phyloP scores from a whole-genome alignment of 768 basidiomycete species.

The Naganishia vaughanmartiniae region DNA sequence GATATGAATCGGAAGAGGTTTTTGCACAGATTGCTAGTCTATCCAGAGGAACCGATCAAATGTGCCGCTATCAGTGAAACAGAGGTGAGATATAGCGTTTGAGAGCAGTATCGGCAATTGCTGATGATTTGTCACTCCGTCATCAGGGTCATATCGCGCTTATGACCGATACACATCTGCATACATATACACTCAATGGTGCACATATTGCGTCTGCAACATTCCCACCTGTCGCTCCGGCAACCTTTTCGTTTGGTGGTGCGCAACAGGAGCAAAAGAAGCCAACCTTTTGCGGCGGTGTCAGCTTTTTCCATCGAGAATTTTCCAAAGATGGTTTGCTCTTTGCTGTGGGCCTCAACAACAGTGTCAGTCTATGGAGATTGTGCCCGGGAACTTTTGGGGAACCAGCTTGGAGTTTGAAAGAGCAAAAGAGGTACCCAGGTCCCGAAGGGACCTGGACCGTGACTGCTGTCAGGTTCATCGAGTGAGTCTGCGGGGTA shows the following conservation, averaged over 20 bases:
- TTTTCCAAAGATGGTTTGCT: conserved; percentile 73
- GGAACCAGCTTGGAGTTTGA: conserved; percentile 66
- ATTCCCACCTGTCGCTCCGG: conserved; percentile 30
- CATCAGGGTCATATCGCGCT: conserved; percentile 80
- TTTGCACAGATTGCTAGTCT: conserved; percentile 66
- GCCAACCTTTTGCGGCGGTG: conserved; percentile 59
- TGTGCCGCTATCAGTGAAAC: conserved; percentile 79
- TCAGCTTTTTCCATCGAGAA: conserved; percentile 86
- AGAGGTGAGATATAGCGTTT: conserved; percentile 61
- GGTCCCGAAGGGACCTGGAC: conserved; percentile 56
- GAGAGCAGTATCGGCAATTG: not conserved
- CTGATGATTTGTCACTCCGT: conserved; percentile 12
- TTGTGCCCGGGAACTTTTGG: conserved; percentile 70
- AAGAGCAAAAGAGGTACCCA: conserved; percentile 64
- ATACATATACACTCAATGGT: conserved; percentile 82
- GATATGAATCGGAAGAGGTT: conserved; percentile 82
- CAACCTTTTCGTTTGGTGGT: conserved; percentile 32
- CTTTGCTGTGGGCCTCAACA: conserved; percentile 75
- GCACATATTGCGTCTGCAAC: conserved; percentile 63
- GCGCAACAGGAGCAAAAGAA: conserved; percentile 58
- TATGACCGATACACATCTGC: conserved; percentile 68
- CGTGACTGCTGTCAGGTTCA: conserved; percentile 75
- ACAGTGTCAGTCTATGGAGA: conserved; percentile 73
- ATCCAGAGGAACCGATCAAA: conserved; percentile 65
- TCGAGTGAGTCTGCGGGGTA: conserved; percentile 59